These are phyloP conservation scores for Phyllosticta capitalensis DNA, from an alignment of 2,329 filamentous ascomycete species.

Conservation along the genomic window DNA sequence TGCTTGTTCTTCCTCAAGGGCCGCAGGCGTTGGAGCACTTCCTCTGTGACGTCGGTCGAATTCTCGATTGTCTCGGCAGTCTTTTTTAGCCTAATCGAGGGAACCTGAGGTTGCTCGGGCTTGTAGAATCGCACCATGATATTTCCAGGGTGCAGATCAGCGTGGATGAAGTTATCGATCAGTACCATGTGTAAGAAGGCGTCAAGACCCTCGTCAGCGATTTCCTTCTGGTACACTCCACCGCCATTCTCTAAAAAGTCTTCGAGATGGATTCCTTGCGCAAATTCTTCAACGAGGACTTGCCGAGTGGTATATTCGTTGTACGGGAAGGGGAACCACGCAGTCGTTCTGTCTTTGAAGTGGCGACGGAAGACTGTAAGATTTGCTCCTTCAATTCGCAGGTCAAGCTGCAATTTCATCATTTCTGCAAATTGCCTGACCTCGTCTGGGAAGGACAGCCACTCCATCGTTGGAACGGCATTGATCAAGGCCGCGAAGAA, in stretches of 20 bases:
- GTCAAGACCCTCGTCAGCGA: constrained; percentile 89
- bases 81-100: constrained; percentile 28
- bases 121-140: constrained; percentile 99
- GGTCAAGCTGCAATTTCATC: constrained; percentile 95
- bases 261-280: constrained; percentile 82
- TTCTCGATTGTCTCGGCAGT: constrained; percentile 29
- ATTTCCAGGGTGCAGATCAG: constrained; percentile 92
- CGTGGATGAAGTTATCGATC: constrained; percentile 95
- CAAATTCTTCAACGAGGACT: constrained; percentile 91
- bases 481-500: constrained; percentile 84
- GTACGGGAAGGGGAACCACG: constrained; percentile 96
- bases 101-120: constrained; percentile 58
- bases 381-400: constrained; percentile 90
- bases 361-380: constrained; percentile 79
- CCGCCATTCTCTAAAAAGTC: constrained; percentile 88
- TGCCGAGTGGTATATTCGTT: constrained; percentile 84
- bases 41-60: constrained; percentile 71
- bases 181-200: constrained; percentile 94
- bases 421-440: constrained; percentile 92
- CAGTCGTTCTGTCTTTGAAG: constrained; percentile 80
- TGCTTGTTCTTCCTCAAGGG: constrained; percentile 59
- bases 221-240: constrained; percentile 85
- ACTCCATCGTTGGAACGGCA: constrained; percentile 85
- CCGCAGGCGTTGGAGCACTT: constrained; percentile 69
- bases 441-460: constrained; percentile 92